Evolutionary conservation across 345 rosid genomes (phyloP).

Genomic region (Moricandia moricandioides): DNA sequence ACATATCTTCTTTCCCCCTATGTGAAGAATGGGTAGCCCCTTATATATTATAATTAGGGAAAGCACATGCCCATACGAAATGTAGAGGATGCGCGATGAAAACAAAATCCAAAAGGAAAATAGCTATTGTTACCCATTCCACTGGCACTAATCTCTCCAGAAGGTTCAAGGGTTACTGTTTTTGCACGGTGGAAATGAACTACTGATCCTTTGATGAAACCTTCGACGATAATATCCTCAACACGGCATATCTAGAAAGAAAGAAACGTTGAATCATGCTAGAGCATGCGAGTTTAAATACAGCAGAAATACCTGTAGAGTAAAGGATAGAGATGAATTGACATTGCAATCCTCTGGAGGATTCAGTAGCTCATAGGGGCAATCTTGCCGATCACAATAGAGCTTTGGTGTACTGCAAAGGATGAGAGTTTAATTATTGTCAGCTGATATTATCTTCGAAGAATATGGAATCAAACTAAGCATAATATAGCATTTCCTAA

Average conservation of each 20-base stretch:
- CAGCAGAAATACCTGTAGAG: slow-evolving; percentile 75
- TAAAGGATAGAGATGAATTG: slow-evolving; percentile 89
- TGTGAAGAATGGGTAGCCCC: slow-evolving; percentile 21
- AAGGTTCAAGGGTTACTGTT: slow-evolving; percentile 65
- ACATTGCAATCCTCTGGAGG: slow-evolving; percentile 99
- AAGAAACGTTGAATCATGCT: slow-evolving; percentile 26
- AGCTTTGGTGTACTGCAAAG: slow-evolving; percentile 76
- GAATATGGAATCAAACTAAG: slow-evolving; percentile 12
- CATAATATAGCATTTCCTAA: slow-evolving; percentile 7
- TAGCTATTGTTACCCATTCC: slow-evolving; percentile 66
- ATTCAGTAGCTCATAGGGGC: slow-evolving; percentile 79
- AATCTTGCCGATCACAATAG: slow-evolving; percentile 70
- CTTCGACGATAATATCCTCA: slow-evolving; percentile 87
- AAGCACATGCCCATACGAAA: slow-evolving; percentile 23
- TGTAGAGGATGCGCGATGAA: slow-evolving; percentile 21
- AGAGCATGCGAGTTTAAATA: slow-evolving; percentile 12
- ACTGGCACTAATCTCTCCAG: slow-evolving; percentile 84
- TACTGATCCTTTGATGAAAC: slow-evolving; percentile 88
- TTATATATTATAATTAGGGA: slow-evolving; percentile 15
- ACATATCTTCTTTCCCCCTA: slow-evolving; percentile 19
- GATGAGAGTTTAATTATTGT: slow-evolving; percentile 19
- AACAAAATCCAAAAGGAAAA: slow-evolving; percentile 28
- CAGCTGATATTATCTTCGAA: not conserved
- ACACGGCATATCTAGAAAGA: slow-evolving; percentile 84
- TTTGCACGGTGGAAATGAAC: slow-evolving; percentile 96